A percentile compares a stretch with the other conserved stretches of the same genome.
Evolutionary conservation across 176 grass and related monocot species (phyloP).

Genomic region (Leersia perrieri): DNA sequence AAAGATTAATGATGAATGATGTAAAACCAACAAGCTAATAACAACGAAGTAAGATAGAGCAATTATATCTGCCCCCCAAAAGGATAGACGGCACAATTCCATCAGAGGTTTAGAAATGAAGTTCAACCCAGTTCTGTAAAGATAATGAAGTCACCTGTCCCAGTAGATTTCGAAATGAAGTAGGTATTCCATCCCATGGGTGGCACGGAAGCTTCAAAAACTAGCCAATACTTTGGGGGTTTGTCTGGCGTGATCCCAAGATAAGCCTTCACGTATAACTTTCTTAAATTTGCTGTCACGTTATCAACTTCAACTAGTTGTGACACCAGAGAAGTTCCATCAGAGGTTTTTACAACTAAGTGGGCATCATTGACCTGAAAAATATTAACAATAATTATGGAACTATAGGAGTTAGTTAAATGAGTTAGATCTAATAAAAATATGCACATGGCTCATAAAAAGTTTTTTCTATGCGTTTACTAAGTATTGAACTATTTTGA

Average conservation of each 20-base stretch:
- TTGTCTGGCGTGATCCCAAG: constrained; percentile 60
- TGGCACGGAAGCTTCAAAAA: constrained; percentile 76
- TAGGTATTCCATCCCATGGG: constrained; percentile 94
- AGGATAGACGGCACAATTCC: neutral
- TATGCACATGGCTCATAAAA: neutral
- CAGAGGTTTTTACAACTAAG: constrained; percentile 59
- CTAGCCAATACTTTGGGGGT: constrained; percentile 76
- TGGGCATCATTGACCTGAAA: constrained; percentile 75
- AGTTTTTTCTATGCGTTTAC: neutral
- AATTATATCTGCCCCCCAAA: neutral
- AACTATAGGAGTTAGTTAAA: neutral
- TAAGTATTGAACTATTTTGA: constrained; percentile 1
- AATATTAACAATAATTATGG: neutral
- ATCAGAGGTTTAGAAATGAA: too few relatives aligned
- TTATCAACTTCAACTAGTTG: constrained; percentile 81
- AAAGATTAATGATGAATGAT: neutral
- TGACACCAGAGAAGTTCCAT: constrained; percentile 61
- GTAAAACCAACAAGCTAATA: neutral
- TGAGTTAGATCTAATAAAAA: neutral
- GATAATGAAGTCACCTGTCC: constrained; percentile 44
- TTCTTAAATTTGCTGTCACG: constrained; percentile 59
- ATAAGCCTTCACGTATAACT: constrained; percentile 84
- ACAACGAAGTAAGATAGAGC: neutral
- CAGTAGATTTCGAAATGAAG: constrained; percentile 48
- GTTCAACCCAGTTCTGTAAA: neutral